A percentile compares a stretch with the other conserved stretches of the same genome.
Evolutionary conservation across 345 rosid genomes (phyloP).

Genomic region (Lumnitzera littorea): DNA sequence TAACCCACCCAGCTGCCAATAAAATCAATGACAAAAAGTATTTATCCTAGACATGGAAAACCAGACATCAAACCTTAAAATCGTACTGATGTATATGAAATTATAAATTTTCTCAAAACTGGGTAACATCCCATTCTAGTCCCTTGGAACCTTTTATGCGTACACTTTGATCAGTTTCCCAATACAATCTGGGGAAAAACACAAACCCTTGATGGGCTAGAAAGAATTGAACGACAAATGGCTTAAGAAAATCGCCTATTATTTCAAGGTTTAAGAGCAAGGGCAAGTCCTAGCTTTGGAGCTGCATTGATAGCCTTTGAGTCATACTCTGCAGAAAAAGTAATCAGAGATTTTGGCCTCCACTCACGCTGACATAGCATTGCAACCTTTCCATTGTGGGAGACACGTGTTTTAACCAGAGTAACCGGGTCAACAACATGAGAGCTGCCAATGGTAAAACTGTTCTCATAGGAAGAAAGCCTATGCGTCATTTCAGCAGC

Average conservation of each 20-base stretch:
- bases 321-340: slow-evolving; percentile 67
- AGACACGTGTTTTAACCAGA: slow-evolving; percentile 46
- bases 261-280: slow-evolving; percentile 66
- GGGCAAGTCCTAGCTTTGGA: slow-evolving; percentile 66
- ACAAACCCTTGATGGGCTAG: slow-evolving; percentile 5
- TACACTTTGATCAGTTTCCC: slow-evolving; percentile 10
- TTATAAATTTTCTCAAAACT: slow-evolving; percentile 19
- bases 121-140: slow-evolving; percentile 22
- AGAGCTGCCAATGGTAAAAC: slow-evolving; percentile 56
- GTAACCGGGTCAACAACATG: slow-evolving; percentile 51
- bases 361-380: slow-evolving; percentile 63
- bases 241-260: neutral
- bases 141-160: slow-evolving; percentile 6
- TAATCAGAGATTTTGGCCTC: slow-evolving; percentile 69
- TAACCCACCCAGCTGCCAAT: neutral
- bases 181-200: slow-evolving; percentile 9
- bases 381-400: slow-evolving; percentile 54
- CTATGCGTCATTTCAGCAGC: slow-evolving; percentile 76
- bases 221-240: slow-evolving; percentile 12
- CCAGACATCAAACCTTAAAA: neutral
- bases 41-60: neutral
- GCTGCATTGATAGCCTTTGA: slow-evolving; percentile 41
- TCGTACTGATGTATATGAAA: neutral
- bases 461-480: slow-evolving; percentile 47
- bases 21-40: neutral